A percentile compares a stretch with the other conserved stretches of the same genome.
These are phyloP conservation scores for Anthostomella pinea DNA, from an alignment of 2,329 filamentous ascomycete genomes.

Conservation along the genomic window DNA sequence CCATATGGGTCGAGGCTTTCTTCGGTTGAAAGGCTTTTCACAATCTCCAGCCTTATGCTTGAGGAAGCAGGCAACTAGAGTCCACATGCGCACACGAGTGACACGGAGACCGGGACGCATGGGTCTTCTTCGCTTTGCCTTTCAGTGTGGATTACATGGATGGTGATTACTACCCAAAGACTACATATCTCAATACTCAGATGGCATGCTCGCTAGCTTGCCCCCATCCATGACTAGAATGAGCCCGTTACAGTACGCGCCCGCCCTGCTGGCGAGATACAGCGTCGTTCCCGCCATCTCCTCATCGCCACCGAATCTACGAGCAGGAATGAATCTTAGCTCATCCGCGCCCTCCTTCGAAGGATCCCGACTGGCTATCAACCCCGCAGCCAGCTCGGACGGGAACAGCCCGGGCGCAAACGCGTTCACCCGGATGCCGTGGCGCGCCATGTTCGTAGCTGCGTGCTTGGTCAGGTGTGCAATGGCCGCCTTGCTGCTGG, in stretches of 20 bases:
- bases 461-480: slow-evolving; percentile 29
- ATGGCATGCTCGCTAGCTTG: slow-evolving; percentile 21
- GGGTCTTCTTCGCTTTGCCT: background rate
- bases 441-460: slow-evolving; percentile 21
- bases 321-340: slow-evolving; percentile 22
- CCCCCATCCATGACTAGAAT: slow-evolving; percentile 30
- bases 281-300: slow-evolving; percentile 29
- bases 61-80: background rate
- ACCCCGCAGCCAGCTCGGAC: slow-evolving; percentile 17
- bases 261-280: slow-evolving; percentile 30
- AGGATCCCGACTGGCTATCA: slow-evolving; percentile 23
- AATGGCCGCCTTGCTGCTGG: slow-evolving; percentile 26
- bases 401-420: slow-evolving; percentile 32
- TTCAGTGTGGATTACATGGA: no score
- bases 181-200: slow-evolving; percentile 19
- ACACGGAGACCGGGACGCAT: background rate
- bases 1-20: no score
- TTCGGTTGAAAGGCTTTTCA: slow-evolving; percentile 1
- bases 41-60: background rate
- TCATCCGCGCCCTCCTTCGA: slow-evolving; percentile 19
- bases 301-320: slow-evolving; percentile 27
- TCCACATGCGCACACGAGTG: background rate
- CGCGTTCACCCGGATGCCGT: slow-evolving; percentile 29
- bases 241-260: slow-evolving; percentile 28
- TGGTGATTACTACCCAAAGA: background rate